phyloP scores from a whole-genome alignment of 1,284 basidiomycete genomes.

The Naganishia albida region DNA sequence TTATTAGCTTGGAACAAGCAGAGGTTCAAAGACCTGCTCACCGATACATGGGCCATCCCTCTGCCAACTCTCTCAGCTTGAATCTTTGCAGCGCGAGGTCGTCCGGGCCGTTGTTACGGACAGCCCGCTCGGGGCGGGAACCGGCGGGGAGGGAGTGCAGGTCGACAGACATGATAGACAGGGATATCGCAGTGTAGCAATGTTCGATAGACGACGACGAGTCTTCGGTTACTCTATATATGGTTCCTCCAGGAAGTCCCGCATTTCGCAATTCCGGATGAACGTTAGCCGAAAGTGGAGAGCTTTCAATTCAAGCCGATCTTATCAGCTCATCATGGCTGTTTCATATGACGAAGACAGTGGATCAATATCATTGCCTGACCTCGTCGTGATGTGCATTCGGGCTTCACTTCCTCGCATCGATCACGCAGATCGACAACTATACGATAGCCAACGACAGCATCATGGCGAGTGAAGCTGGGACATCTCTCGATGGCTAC shows the following conservation, averaged over 20 bases:
- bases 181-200: too few species aligned
- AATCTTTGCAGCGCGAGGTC: conserved; percentile 22
- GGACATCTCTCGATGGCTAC: too few species aligned
- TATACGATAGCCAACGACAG: too few species aligned
- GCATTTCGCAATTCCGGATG: conserved; percentile 1
- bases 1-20: neutral
- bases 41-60: conserved; percentile 30
- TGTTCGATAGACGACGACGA: neutral
- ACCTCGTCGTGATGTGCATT: too few species aligned
- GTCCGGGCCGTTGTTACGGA: conserved; percentile 21
- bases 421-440: too few species aligned
- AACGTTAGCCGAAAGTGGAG: conserved; percentile 10
- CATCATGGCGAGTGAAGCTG: too few species aligned
- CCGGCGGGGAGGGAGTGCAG: conserved; percentile 22
- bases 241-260: neutral
- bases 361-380: neutral
- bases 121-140: conserved; percentile 10
- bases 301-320: neutral
- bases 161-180: conserved; percentile 2
- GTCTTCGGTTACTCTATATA: too few species aligned
- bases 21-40: neutral
- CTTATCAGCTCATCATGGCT: neutral
- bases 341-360: too few species aligned
- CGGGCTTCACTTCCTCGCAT: too few species aligned
- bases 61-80: conserved; percentile 24